phyloP scores from a whole-genome alignment of 768 basidiomycete species.

The Boletellus sp. region DNA sequence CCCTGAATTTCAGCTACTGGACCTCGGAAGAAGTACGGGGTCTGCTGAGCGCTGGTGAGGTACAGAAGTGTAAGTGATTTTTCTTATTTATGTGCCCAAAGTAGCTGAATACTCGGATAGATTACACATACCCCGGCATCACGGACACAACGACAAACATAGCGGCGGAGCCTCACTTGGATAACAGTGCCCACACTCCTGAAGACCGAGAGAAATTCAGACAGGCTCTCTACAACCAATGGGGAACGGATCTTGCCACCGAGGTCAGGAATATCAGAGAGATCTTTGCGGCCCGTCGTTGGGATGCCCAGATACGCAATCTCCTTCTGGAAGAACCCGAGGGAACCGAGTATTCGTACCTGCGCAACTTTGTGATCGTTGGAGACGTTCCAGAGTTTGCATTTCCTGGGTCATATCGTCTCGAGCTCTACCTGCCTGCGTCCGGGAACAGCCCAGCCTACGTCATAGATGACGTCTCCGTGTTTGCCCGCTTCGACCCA shows the following conservation, averaged over 20 bases:
- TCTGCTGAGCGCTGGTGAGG: background rate
- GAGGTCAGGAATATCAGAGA: no score
- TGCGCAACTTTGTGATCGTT: constrained; percentile 9
- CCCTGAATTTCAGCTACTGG: constrained; percentile 6
- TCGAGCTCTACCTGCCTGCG: constrained; percentile 14
- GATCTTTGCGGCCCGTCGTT: no score
- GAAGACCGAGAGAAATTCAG: no score
- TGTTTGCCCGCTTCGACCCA: constrained; percentile 8
- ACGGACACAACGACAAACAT: background rate
- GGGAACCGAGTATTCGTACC: background rate
- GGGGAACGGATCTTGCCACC: no score
- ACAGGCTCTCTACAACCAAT: no score
- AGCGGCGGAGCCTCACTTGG: no score
- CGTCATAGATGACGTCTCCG: constrained; percentile 15
- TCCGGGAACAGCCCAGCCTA: background rate
- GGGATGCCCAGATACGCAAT: no score
- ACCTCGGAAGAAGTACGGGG: constrained; percentile 11
- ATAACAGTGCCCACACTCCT: no score
- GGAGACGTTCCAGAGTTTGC: constrained; percentile 18
- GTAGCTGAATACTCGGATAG: background rate
- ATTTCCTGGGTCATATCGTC: constrained; percentile 16
- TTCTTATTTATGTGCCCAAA: background rate
- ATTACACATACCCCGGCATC: constrained; percentile 20
- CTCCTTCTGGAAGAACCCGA: background rate
- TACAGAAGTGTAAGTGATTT: constrained; percentile 8